Conservation (phyloP, 2,329 filamentous ascomycete species). For the Trichoderma endophyticum region DNA sequence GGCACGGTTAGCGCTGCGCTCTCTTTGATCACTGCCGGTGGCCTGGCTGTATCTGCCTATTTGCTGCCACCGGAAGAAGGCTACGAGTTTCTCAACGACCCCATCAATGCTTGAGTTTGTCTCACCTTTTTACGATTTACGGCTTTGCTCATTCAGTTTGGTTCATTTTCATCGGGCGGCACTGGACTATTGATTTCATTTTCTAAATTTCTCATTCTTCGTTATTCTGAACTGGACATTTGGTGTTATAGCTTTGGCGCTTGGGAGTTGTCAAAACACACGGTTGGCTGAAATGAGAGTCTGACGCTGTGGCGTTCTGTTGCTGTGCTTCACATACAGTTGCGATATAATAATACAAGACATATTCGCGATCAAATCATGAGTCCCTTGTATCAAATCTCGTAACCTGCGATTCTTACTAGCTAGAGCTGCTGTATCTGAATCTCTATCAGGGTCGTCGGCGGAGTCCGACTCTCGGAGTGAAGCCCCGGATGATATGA, state of each 20-base stretch:
- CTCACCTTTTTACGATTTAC: neutral
- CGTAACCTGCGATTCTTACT: neutral
- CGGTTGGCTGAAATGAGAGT: neutral
- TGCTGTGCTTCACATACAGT: neutral
- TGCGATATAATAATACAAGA: neutral
- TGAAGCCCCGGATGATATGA: neutral
- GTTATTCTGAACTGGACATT: neutral
- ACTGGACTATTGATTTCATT: neutral
- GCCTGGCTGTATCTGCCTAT: conserved; percentile 64
- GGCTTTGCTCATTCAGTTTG: neutral
- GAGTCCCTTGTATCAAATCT: neutral
- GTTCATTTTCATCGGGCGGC: neutral
- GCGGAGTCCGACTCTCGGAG: conserved; percentile 6
- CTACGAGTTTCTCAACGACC: conserved; percentile 66
- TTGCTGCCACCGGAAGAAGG: conserved; percentile 76
- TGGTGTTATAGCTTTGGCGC: conserved; percentile 5
- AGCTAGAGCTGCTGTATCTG: neutral
- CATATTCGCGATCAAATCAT: neutral
- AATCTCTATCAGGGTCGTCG: neutral
- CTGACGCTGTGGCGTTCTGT: neutral
- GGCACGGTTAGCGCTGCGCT: conserved; percentile 56
- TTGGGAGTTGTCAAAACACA: neutral
- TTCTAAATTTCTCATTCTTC: neutral
- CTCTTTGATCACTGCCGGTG: conserved; percentile 51
- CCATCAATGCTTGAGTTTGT: conserved; percentile 44